Conservation (phyloP, 179 eudicot species). For the Patellifolia procumbens region DNA sequence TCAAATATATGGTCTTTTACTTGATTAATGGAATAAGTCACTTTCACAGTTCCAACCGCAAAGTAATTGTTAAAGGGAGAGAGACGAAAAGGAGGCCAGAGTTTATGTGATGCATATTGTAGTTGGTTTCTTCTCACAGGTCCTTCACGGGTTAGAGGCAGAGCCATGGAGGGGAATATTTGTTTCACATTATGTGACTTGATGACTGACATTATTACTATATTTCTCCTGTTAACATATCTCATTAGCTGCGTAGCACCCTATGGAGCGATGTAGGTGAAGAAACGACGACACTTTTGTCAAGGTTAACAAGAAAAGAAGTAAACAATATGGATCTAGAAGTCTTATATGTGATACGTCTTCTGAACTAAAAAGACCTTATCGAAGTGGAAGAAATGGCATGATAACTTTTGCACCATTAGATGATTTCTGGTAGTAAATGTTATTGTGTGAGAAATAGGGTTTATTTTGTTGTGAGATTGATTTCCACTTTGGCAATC, state of each 20-base stretch:
- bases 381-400: not conserved
- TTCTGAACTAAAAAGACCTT: not conserved
- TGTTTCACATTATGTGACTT: not conserved
- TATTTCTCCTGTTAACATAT: not conserved
- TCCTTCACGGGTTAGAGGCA: not conserved
- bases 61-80: not conserved
- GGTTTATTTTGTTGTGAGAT: not conserved
- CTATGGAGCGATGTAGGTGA: not conserved
- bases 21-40: not conserved
- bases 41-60: not conserved
- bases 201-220: not conserved
- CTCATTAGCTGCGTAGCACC: not conserved
- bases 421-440: not conserved
- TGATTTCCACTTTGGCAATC: not conserved
- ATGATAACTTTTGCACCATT: not conserved
- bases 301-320: not conserved
- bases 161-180: not conserved
- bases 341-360: not conserved
- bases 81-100: not conserved
- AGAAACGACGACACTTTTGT: not conserved
- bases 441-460: not conserved
- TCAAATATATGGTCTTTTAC: not conserved
- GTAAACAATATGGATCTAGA: not conserved
- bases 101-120: not conserved
- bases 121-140: not conserved